A percentile compares a stretch with the other conserved stretches of the same genome.
phyloP scores from a whole-genome alignment of 2,329 filamentous ascomycete species.

The Juglanconis juglandina region DNA sequence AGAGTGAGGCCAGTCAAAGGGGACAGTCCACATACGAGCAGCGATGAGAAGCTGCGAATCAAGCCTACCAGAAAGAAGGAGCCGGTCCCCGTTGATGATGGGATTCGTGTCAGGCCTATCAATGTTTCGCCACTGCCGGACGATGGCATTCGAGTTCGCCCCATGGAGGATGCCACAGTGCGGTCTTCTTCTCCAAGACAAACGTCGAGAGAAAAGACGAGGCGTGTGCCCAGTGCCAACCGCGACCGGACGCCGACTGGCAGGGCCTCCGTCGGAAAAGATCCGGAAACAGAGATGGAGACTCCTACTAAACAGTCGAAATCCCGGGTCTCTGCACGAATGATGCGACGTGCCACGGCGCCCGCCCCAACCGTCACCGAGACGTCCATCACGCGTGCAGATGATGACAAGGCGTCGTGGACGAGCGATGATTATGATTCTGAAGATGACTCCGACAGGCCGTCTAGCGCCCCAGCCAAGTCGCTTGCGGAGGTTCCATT shows the following conservation, averaged over 20 bases:
- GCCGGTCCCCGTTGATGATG: conserved; percentile 26
- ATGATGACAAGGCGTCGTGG: conserved; percentile 30
- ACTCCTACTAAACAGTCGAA: conserved; percentile 23
- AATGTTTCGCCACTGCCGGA: conserved; percentile 25
- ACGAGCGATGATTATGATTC: conserved; percentile 23
- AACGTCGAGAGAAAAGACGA: conserved; percentile 23
- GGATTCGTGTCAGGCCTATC: conserved; percentile 30
- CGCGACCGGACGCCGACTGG: conserved; percentile 22
- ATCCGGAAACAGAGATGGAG: conserved; percentile 31
- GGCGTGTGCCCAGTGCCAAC: conserved; percentile 23
- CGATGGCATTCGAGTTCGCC: conserved; percentile 34
- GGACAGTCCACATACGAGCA: conserved; percentile 22
- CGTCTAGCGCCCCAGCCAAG: conserved; percentile 44
- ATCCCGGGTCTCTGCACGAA: conserved; percentile 1
- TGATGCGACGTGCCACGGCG: conserved; percentile 8
- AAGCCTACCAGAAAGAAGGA: conserved; percentile 34
- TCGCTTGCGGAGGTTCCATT: conserved; percentile 60
- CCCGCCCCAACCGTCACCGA: conserved; percentile 21
- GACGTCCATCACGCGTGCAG: conserved; percentile 25
- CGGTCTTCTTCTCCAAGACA: conserved; percentile 28
- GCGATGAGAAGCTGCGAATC: conserved; percentile 34
- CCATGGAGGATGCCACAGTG: conserved; percentile 26
- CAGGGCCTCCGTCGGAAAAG: conserved; percentile 32
- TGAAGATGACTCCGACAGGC: conserved; percentile 30
- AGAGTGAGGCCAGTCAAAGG: conserved; percentile 32